Base-by-base conservation (phyloP, 768 basidiomycete species). In the Candolleomyces efflorescens region DNA sequence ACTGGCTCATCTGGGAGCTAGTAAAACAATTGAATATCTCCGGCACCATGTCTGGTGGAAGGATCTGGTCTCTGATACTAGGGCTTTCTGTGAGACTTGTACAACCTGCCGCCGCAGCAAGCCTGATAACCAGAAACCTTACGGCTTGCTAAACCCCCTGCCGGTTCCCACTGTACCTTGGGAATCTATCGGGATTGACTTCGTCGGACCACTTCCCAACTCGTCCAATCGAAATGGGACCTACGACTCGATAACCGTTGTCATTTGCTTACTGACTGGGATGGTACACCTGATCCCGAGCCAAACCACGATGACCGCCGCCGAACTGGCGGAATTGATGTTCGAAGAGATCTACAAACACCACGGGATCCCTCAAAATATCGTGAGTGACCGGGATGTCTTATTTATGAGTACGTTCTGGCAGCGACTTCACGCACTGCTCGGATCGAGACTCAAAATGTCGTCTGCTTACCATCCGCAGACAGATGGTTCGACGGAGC, bases 1-100 rank as follows among this genome's bases (percentile, higher is more conserved):
- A 0, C 56, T 76, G 13, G 75, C 73, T 0, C 75, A 77, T 49
- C 61, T 78, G 0, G 71, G 74, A 1, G 23, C 60, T 0, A 22
- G 18, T 3, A 78, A 76, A 46, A 77, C 73, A 0, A 7, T 73
- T 0, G n/a, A 43, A 0, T 73, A 71, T 43, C 57, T 70, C 0
- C 54, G 59, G 15, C 63, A 68, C 23, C 57, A 66, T 43, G 63
- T 69, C 0, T 70, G 64, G 60, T 67, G 65, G 69, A 70, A 68
- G 27, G 51, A 59, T 7, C 62, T 68, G 53, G 51, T 59, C 6
- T 32, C 18, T 0, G 60, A 69, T 26, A 50, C 62, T 10, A 39
- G 61, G 10, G 32, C 11, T 3, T 68, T 57, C 57, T 69, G 68
- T 36, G 51, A 63, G 4, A 11, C 71, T 61, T 63, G 67, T 37